These are phyloP conservation scores for Eremothecium gossypii DNA, from an alignment of 1,139 yeast genomes.

Conservation along the genomic window DNA sequence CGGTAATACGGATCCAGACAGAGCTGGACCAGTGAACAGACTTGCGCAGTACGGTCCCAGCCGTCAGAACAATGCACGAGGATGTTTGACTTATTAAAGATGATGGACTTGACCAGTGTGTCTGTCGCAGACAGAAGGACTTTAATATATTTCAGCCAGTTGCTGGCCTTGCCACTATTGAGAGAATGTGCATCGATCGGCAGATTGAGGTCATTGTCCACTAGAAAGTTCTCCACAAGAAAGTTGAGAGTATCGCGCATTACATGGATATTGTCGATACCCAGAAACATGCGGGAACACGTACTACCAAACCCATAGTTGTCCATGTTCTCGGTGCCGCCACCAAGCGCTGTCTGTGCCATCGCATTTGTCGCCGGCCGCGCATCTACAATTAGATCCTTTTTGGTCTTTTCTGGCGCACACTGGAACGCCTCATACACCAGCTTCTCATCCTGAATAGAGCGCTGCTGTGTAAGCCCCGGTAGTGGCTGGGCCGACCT, in stretches of 20 bases:
- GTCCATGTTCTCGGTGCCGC: constrained; percentile 91
- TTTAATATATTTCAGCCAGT: constrained; percentile 71
- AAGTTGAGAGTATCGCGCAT: constrained; percentile 77
- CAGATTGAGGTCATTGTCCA: constrained; percentile 48
- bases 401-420: constrained; percentile 28
- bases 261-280: constrained; percentile 91
- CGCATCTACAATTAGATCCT: constrained; percentile 78
- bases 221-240: constrained; percentile 53
- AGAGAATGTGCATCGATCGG: constrained; percentile 40
- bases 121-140: constrained; percentile 70
- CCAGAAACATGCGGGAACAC: constrained; percentile 66
- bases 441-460: constrained; percentile 83
- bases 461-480: constrained; percentile 79
- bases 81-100: constrained; percentile 73
- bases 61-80: constrained; percentile 95
- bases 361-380: constrained; percentile 90
- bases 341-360: constrained; percentile 96
- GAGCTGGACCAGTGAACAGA: constrained; percentile 73
- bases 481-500: constrained; percentile 91
- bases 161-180: constrained; percentile 40
- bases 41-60: constrained; percentile 94
- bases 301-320: constrained; percentile 44
- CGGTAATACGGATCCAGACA: constrained; percentile 87
- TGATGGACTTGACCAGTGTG: constrained; percentile 67
- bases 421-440: constrained; percentile 57